phyloP scores from a whole-genome alignment of 345 rosid species.

The Alliaria petiolata region DNA sequence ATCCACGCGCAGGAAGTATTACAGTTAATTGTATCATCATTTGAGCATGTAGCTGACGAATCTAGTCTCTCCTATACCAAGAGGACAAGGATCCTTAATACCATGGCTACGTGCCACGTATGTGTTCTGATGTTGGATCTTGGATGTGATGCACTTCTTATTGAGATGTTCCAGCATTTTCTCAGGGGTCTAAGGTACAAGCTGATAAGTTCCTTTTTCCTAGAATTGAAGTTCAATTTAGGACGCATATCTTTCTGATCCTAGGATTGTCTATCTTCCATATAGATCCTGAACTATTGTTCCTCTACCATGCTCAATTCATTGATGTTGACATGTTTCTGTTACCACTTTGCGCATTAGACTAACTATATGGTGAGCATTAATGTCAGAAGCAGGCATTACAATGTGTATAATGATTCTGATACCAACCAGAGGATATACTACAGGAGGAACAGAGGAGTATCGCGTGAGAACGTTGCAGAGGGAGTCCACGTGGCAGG shows the following conservation, averaged over 20 bases:
- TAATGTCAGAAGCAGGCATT: too few species aligned
- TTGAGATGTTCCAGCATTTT: slow-evolving; percentile 5
- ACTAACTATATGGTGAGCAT: neutral
- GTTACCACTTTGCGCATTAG: too few species aligned
- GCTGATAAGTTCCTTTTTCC: neutral
- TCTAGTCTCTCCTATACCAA: neutral
- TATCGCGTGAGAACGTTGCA: too few species aligned
- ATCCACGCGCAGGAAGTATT: neutral
- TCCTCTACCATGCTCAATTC: too few species aligned
- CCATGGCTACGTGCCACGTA: neutral
- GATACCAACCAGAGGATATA: too few species aligned
- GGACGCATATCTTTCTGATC: too few species aligned
- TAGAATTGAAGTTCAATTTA: neutral
- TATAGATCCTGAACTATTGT: too few species aligned
- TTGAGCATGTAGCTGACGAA: neutral
- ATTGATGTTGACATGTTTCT: too few species aligned
- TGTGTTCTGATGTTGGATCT: slow-evolving; percentile 11
- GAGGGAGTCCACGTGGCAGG: too few species aligned
- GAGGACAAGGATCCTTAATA: neutral
- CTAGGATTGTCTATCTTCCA: too few species aligned
- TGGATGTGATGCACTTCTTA: neutral
- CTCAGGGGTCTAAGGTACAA: neutral
- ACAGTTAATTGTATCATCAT: neutral
- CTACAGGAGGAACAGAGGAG: too few species aligned
- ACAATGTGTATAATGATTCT: too few species aligned